Evolutionary conservation across 2,329 filamentous ascomycete genomes (phyloP), one percentile per base, ranked within the genome.

Genomic region (Epicoccum nigrum): DNA sequence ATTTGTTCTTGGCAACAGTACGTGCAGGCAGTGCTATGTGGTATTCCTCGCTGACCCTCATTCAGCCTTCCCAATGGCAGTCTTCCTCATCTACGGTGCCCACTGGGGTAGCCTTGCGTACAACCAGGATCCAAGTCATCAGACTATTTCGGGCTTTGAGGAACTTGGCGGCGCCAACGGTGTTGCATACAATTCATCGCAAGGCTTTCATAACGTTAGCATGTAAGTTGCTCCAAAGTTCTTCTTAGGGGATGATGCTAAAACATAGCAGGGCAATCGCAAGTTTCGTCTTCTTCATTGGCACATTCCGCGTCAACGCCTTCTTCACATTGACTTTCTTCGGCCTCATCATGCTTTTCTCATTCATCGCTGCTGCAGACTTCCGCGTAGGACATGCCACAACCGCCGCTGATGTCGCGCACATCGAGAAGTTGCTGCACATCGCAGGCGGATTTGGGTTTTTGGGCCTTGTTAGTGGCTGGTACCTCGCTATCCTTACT

Each of bases 51-150:
- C 40, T 55, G 15, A 54, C 2, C n/a, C 2, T 13, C 2, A 6
- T 3, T 16, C n/a, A 63, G 60, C 60, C 1, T 63, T 63, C n/a
- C 60, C 60, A 4, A 62, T 63, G 55, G 59, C 60, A 2, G 57
- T 63, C 2, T 63, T 62, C 38, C 43, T 63, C 15, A 56, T 63
- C 20, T 63, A 63, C 16, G 60, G 60, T 2, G 56, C 52, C 21
- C 60, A 63, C 40, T 63, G 55, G 55, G 57, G 51, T 15, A 62
- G 59, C 43, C 45, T 63, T 2, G 60, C 60, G 16, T 63, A 63
- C 9, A 55, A 52, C 2, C 59, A 62, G 32, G 60, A 62, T 27
- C 59, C 60, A 0, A 62, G 55, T 9, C 53, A 62, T 7, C 35
- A 62, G 6, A 63, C 49, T 2, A 57, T 56, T 1, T 35, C 51